Evolutionary conservation across 2,329 filamentous ascomycete genomes (phyloP).

Genomic region (Mariannaea elegans): DNA sequence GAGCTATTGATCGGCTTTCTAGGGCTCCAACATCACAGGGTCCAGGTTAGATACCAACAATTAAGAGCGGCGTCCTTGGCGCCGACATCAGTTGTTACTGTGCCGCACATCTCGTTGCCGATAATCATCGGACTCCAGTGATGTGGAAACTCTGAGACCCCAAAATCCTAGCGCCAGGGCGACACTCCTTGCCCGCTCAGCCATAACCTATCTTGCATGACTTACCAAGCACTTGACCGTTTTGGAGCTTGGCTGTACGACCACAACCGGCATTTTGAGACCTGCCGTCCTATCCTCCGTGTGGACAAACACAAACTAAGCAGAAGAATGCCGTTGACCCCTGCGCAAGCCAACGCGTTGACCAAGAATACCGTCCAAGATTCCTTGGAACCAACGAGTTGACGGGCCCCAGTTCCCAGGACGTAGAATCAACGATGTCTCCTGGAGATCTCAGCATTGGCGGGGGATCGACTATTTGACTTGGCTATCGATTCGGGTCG

Average conservation of each 20-base stretch:
- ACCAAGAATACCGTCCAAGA: neutral
- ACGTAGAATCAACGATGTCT: slow-evolving; percentile 34
- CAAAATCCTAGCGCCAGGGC: neutral
- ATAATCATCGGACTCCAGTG: slow-evolving; percentile 6
- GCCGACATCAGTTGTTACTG: neutral
- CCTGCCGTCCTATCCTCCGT: slow-evolving; percentile 5
- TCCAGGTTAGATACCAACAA: neutral
- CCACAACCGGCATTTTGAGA: slow-evolving; percentile 20
- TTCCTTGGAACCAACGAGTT: neutral
- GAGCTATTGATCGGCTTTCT: no score
- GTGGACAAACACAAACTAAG: neutral
- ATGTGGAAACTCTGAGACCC: neutral
- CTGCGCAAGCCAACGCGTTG: no score
- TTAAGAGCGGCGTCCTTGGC: neutral
- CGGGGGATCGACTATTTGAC: slow-evolving; percentile 30
- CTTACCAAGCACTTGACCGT: neutral
- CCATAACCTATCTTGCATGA: slow-evolving; percentile 10
- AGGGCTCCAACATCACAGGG: no score
- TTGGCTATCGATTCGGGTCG: neutral
- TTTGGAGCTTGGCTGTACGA: slow-evolving; percentile 8
- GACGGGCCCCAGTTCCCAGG: slow-evolving; percentile 14
- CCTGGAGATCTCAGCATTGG: slow-evolving; percentile 37
- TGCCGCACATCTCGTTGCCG: slow-evolving; percentile 1
- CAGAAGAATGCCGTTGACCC: neutral
- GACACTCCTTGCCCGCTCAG: slow-evolving; percentile 3